Percentiles rank a stretch among this genome's conserved stretches.
Evolutionary conservation across 2,329 filamentous ascomycete species (phyloP).

Genomic region (Mollisia scopiformis): DNA sequence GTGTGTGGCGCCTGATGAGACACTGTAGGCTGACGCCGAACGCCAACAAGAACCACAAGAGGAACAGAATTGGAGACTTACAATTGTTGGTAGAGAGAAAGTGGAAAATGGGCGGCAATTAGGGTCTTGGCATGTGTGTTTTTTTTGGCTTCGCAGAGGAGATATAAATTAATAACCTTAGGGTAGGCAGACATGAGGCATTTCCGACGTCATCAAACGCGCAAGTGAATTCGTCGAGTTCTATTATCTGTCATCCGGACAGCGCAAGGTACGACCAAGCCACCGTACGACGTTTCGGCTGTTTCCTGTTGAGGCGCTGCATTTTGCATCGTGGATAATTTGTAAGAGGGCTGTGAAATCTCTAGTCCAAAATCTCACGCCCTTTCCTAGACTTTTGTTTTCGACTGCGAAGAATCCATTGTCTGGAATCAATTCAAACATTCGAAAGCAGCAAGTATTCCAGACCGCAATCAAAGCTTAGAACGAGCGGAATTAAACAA

Average conservation of each 20-base stretch:
- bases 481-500: not conserved
- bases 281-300: not conserved
- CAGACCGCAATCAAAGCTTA: not conserved
- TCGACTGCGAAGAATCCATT: not conserved
- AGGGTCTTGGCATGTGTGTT: not conserved
- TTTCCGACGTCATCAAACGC: not conserved
- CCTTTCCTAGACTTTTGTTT: not conserved
- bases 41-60: not conserved
- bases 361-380: not conserved
- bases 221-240: too few species aligned
- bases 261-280: not conserved
- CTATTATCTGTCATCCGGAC: not conserved
- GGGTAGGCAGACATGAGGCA: not conserved
- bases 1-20: conserved; percentile 10
- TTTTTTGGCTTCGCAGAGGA: not conserved
- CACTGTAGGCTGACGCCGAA: not conserved
- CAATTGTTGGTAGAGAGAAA: not conserved
- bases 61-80: not conserved
- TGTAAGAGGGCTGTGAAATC: not conserved
- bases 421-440: not conserved
- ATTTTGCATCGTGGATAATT: not conserved
- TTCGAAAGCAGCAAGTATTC: not conserved
- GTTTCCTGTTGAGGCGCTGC: not conserved
- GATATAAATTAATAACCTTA: not conserved
- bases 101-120: too few species aligned